Conservation (phyloP, 208 protist genomes). For the Strigomonas culicis region DNA sequence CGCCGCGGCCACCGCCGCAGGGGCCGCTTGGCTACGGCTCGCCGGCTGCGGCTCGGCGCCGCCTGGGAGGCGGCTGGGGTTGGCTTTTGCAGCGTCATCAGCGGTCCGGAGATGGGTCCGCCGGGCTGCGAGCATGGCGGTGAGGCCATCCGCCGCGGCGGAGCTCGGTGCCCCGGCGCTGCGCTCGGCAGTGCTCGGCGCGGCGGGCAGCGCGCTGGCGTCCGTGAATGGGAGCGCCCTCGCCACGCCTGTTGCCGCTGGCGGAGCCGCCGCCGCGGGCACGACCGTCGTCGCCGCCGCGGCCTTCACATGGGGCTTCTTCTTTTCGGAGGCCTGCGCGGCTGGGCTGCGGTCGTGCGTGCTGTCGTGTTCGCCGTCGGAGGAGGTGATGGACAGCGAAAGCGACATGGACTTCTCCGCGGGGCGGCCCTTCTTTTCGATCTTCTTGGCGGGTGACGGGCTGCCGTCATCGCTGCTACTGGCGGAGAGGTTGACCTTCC, state of each 20-base stretch:
- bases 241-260: not conserved
- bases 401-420: not conserved
- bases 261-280: not conserved
- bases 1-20: no score
- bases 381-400: not conserved
- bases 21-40: no score
- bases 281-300: not conserved
- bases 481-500: not conserved
- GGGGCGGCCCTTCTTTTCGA: not conserved
- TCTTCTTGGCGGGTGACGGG: not conserved
- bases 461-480: slow-evolving; percentile 2
- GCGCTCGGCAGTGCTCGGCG: not conserved
- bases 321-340: not conserved
- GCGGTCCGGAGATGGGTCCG: not conserved
- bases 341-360: no score
- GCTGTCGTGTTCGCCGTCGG: not conserved
- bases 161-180: no score
- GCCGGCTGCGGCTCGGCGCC: no score
- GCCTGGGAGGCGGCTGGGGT: no score
- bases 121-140: not conserved
- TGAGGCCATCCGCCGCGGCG: not conserved
- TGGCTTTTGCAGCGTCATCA: not conserved
- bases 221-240: not conserved
- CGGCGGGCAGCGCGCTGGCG: not conserved
- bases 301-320: not conserved